Evolutionary conservation across 2,329 filamentous ascomycete species (phyloP).

Genomic region (Diaporthe ampelina): DNA sequence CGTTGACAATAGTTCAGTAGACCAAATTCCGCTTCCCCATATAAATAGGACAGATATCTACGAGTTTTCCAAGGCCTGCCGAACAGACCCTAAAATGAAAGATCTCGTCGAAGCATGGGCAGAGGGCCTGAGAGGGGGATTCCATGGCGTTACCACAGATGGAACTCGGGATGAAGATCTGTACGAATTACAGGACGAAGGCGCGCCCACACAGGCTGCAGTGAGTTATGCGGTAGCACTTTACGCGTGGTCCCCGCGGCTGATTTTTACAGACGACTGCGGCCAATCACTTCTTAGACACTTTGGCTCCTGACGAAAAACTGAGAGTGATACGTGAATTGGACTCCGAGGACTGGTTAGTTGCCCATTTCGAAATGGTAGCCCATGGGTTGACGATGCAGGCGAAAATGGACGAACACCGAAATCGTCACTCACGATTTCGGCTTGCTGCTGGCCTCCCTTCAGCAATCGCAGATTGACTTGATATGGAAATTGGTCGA

Average conservation of each 20-base stretch:
- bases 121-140: not conserved
- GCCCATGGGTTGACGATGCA: not conserved
- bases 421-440: not conserved
- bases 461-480: not conserved
- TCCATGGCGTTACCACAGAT: not conserved
- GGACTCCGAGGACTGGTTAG: not conserved
- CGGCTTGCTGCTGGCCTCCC: not conserved
- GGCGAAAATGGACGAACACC: slow-evolving; percentile 13
- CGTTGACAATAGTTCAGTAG: not conserved
- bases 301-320: not conserved
- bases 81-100: not conserved
- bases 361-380: not conserved
- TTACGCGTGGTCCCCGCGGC: not conserved
- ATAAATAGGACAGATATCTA: not conserved
- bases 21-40: not conserved
- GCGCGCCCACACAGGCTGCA: not conserved
- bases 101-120: not conserved
- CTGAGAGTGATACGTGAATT: not conserved
- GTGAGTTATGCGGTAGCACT: not conserved
- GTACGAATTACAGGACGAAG: not conserved
- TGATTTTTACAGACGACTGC: not conserved
- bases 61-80: not conserved
- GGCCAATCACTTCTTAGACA: not conserved
- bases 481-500: not conserved
- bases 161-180: not conserved